Percentiles rank a stretch among this genome's conserved stretches.
Conservation (phyloP, 2,329 filamentous ascomycete species). For the Pezicula neosporulosa region DNA sequence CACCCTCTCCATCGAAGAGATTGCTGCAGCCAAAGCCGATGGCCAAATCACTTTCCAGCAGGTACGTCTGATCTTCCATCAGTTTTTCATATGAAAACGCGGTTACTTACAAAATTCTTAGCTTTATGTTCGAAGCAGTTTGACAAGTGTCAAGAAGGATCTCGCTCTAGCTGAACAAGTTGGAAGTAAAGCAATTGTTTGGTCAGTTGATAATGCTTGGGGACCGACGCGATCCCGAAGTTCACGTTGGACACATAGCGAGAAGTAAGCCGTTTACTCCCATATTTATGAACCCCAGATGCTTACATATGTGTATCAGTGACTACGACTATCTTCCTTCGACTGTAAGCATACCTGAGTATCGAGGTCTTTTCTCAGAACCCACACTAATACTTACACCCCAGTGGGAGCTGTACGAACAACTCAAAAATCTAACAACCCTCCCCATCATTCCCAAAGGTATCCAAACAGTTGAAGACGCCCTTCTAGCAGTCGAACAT, state of each 20-base stretch:
- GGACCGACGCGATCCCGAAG: background rate
- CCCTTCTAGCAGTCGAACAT: slow-evolving; percentile 30
- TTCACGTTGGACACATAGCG: background rate
- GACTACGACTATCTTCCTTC: background rate
- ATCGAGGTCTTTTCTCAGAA: background rate
- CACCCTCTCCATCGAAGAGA: slow-evolving; percentile 9
- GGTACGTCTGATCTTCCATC: background rate
- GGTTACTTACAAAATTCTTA: slow-evolving; percentile 7
- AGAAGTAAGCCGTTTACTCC: background rate
- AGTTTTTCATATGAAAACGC: too few species aligned
- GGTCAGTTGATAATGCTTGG: slow-evolving; percentile 1
- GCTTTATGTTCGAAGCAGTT: slow-evolving; percentile 5
- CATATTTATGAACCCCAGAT: background rate
- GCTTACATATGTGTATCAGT: background rate
- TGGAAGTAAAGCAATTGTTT: background rate
- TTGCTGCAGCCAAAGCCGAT: slow-evolving; percentile 6
- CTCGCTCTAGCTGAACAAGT: background rate
- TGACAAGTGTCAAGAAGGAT: background rate
- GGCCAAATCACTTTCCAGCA: slow-evolving; percentile 19
- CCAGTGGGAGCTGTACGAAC: slow-evolving; percentile 33
- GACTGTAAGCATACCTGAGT: background rate
- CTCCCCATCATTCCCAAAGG: slow-evolving; percentile 34
- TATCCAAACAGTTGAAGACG: slow-evolving; percentile 32
- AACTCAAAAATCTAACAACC: slow-evolving; percentile 27
- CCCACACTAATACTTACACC: background rate